Percentiles rank a stretch among this genome's conserved stretches.
These are phyloP conservation scores for Ocimum tenuiflorum DNA, from an alignment of 257 asterid species.

Conservation along the genomic window DNA sequence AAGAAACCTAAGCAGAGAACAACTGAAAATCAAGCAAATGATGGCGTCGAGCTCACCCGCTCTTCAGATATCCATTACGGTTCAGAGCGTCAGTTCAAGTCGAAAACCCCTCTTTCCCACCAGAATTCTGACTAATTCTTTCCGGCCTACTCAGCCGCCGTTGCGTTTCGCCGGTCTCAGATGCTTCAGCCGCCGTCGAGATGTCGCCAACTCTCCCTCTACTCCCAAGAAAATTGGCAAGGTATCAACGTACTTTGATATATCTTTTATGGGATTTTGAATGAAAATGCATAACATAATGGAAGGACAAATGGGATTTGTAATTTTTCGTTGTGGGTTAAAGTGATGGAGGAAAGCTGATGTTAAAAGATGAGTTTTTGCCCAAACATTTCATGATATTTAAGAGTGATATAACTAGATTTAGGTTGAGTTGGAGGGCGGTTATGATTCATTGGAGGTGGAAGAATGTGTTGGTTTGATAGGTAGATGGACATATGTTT, in stretches of 20 bases:
- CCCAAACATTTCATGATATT: neutral
- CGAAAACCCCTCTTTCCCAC: constrained; percentile 25
- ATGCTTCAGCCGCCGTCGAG: constrained; percentile 55
- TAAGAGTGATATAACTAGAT: neutral
- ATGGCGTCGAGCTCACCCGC: constrained; percentile 40
- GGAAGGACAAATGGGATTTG: neutral
- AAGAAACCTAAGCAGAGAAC: neutral
- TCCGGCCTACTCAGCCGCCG: constrained; percentile 21
- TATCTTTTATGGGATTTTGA: neutral
- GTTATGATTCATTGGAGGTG: neutral
- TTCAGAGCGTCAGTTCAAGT: constrained; percentile 16
- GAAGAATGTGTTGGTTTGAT: neutral
- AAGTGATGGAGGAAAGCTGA: neutral
- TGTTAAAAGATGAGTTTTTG: neutral
- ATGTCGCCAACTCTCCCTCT: constrained; percentile 24
- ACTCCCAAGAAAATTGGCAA: constrained; percentile 40
- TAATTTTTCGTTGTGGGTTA: neutral
- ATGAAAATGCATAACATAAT: neutral
- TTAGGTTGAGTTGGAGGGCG: too few relatives aligned
- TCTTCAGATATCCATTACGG: constrained; percentile 32
- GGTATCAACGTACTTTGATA: constrained; percentile 18
- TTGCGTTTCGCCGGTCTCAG: constrained; percentile 35
- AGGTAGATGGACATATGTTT: neutral
- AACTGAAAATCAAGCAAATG: neutral
- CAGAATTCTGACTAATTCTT: constrained; percentile 16